A percentile compares a stretch with the other conserved stretches of the same genome.
These are phyloP conservation scores for Amaranthus palmeri DNA, from an alignment of 148 eudicot genomes.

Conservation along the genomic window DNA sequence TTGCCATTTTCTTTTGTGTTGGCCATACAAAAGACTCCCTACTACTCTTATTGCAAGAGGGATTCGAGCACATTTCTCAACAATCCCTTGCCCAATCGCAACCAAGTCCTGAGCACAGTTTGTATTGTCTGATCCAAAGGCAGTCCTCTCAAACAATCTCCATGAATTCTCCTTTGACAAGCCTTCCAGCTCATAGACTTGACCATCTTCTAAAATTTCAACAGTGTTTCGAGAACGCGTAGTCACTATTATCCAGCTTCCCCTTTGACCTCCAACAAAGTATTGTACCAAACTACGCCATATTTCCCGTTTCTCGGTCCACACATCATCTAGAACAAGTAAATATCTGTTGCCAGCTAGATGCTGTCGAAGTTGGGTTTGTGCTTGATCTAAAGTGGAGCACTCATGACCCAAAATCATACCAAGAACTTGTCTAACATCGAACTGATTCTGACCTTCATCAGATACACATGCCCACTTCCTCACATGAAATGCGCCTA, in stretches of 20 bases:
- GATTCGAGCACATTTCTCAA: neutral
- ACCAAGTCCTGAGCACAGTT: neutral
- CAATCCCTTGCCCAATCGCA: neutral
- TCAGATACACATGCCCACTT: slow-evolving; percentile 2
- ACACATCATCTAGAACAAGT: slow-evolving; percentile 6
- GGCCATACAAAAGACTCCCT: slow-evolving; percentile 5
- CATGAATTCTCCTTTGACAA: slow-evolving; percentile 2
- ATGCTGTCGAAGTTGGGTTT: slow-evolving; percentile 4
- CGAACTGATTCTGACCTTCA: slow-evolving; percentile 4
- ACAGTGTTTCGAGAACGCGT: neutral
- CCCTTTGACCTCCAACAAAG: neutral
- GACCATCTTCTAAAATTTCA: neutral
- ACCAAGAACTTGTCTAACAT: neutral
- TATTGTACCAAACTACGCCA: neutral
- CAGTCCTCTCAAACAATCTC: slow-evolving; percentile 1
- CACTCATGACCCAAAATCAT: neutral
- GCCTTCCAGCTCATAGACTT: neutral
- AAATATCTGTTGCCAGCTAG: neutral
- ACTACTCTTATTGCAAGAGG: slow-evolving; percentile 11
- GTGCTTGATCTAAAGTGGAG: neutral
- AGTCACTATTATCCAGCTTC: neutral
- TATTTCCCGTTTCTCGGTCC: neutral
- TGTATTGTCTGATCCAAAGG: neutral
- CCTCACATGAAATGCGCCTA: neutral
- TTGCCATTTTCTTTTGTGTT: neutral